Evolutionary conservation across 1,284 basidiomycete species (phyloP).

Genomic region (Anthracocystis walkeri): DNA sequence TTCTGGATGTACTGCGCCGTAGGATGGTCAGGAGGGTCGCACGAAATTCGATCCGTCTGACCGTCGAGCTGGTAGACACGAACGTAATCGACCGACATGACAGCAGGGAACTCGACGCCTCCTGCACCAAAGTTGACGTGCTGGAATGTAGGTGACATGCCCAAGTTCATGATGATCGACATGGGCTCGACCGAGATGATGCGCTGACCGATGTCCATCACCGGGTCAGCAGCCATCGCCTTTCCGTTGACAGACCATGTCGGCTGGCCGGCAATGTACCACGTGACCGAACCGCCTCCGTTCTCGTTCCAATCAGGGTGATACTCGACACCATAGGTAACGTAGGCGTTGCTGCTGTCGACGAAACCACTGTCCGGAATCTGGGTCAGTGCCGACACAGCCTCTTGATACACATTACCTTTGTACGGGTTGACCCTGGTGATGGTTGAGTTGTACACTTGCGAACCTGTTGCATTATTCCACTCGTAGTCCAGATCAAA

Average conservation of each 20-base stretch:
- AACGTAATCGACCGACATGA: constrained; percentile 61
- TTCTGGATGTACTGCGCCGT: constrained; percentile 65
- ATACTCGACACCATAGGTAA: constrained; percentile 67
- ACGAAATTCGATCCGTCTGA: constrained; percentile 45
- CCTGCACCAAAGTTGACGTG: constrained; percentile 52
- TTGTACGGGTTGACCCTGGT: constrained; percentile 64
- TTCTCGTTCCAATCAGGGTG: constrained; percentile 62
- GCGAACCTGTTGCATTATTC: constrained; percentile 39
- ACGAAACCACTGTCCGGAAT: constrained; percentile 62
- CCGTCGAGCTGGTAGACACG: constrained; percentile 62
- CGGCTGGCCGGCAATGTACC: constrained; percentile 64
- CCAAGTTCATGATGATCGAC: constrained; percentile 64
- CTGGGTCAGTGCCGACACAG: constrained; percentile 62
- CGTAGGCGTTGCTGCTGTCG: constrained; percentile 32
- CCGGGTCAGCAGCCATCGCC: constrained; percentile 36
- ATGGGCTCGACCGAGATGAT: constrained; percentile 66
- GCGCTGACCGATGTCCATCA: constrained; percentile 57
- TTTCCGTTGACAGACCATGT: constrained; percentile 60
- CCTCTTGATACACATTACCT: constrained; percentile 67
- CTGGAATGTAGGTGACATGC: constrained; percentile 66
- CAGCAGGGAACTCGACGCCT: constrained; percentile 53
- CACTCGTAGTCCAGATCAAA: constrained; percentile 65
- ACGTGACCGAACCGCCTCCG: constrained; percentile 61
- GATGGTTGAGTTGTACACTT: constrained; percentile 46
- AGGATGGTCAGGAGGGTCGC: constrained; percentile 64